Conservation (phyloP, 805 yeast genomes). For the Lipomyces chichibuensis region DNA sequence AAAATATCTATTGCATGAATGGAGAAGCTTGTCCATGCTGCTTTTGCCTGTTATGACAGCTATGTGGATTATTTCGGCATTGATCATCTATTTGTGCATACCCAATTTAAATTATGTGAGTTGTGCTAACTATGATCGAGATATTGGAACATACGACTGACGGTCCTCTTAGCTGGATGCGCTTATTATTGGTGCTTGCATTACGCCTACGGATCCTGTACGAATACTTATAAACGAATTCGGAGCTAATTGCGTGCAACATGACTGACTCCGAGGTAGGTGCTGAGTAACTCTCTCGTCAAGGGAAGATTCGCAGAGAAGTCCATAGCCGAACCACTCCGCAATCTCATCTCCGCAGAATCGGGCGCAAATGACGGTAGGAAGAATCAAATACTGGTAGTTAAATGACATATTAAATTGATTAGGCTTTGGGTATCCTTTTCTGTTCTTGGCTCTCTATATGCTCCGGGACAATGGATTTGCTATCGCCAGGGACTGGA, state of each 20-base stretch:
- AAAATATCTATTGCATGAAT: constrained; percentile 62
- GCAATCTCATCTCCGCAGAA: constrained; percentile 67
- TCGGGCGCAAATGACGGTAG: constrained; percentile 67
- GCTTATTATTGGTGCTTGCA: constrained; percentile 66
- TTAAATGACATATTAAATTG: neutral
- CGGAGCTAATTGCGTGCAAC: neutral
- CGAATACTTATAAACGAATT: neutral
- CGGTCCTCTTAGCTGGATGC: constrained; percentile 46
- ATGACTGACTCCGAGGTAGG: neutral
- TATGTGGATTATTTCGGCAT: constrained; percentile 69
- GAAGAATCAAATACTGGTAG: neutral
- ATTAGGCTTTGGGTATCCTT: constrained; percentile 59
- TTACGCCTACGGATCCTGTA: constrained; percentile 79
- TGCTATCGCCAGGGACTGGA: constrained; percentile 64
- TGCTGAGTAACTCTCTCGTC: constrained; percentile 68
- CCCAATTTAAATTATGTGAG: constrained; percentile 53
- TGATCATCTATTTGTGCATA: constrained; percentile 63
- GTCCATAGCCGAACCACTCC: constrained; percentile 61
- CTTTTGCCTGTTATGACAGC: constrained; percentile 69
- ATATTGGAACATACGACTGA: constrained; percentile 36
- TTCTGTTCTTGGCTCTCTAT: constrained; percentile 61
- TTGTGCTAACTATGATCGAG: neutral
- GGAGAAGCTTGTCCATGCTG: constrained; percentile 60
- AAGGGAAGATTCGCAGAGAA: constrained; percentile 71
- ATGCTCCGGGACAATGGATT: constrained; percentile 56